Evolutionary conservation across 768 basidiomycete species (phyloP).

Genomic region (Mycena olivaceomarginata): DNA sequence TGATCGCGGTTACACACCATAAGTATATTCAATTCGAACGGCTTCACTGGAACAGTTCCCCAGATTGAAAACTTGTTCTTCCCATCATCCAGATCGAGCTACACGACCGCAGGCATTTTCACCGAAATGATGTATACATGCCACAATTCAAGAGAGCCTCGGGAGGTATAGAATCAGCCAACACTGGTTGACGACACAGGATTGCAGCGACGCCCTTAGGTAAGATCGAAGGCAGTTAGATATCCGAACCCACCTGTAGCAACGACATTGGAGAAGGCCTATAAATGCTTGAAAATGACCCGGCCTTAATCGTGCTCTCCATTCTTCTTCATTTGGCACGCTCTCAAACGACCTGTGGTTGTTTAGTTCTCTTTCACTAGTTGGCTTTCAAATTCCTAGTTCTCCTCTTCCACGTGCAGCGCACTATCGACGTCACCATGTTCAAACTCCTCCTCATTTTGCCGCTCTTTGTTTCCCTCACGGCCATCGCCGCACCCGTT

Average conservation of each 20-base stretch:
- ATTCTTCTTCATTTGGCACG: constrained; percentile 9
- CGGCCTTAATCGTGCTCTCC: constrained; percentile 17
- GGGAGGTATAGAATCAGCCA: no score
- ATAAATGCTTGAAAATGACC: constrained; percentile 22
- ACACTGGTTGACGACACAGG: no score
- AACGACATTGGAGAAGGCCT: constrained; percentile 19
- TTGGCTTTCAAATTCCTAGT: constrained; percentile 15
- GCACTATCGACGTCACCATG: constrained; percentile 11
- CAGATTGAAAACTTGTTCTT: no score
- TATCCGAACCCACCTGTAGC: constrained; percentile 8
- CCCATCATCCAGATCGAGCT: no score
- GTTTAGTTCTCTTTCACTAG: constrained; percentile 17
- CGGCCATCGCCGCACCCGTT: constrained; percentile 19
- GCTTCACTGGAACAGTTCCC: no score
- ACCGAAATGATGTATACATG: no score
- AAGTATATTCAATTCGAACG: no score
- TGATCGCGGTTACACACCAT: no score
- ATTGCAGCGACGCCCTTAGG: no score
- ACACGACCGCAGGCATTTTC: no score
- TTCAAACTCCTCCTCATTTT: constrained; percentile 19
- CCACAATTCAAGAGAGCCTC: no score
- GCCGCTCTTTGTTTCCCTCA: constrained; percentile 19
- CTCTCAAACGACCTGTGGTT: constrained; percentile 21
- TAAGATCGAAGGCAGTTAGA: not conserved
- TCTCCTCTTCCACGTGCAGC: constrained; percentile 18